phyloP scores from a whole-genome alignment of 805 yeast species.

The Sugiyamaella smithiae region DNA sequence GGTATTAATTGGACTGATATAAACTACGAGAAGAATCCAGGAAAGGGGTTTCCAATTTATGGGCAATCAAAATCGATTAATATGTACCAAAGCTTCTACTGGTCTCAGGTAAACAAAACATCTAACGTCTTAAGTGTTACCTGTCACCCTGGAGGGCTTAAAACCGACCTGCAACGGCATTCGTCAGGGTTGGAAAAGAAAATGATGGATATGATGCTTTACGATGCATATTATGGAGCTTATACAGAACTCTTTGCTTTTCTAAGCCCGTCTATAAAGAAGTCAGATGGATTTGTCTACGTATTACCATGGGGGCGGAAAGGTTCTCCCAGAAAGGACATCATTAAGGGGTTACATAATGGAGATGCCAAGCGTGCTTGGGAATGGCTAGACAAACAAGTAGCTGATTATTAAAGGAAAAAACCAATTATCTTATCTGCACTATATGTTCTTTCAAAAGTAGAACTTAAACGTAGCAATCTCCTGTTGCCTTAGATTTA shows the following conservation, averaged over 20 bases:
- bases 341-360: no score
- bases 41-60: conserved; percentile 29
- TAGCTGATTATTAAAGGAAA: no score
- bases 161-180: conserved; percentile 37
- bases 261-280: conserved; percentile 35
- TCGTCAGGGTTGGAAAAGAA: conserved; percentile 1
- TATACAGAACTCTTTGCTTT: conserved; percentile 42
- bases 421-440: no score
- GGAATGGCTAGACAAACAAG: no score
- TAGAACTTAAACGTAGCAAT: neutral
- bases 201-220: conserved; percentile 9
- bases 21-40: conserved; percentile 21
- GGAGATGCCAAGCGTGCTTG: no score
- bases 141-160: conserved; percentile 43
- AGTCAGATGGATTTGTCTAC: conserved; percentile 36
- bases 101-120: conserved; percentile 36
- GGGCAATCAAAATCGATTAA: conserved; percentile 46
- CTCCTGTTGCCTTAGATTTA: neutral
- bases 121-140: conserved; percentile 36
- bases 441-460: no score
- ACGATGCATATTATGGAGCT: conserved; percentile 39
- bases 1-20: conserved; percentile 40
- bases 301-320: conserved; percentile 44
- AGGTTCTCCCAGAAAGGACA: conserved; percentile 25
- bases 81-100: conserved; percentile 38